Base-by-base conservation (phyloP, 371 early-diverging fungal genomes). In the Apophysomyces variabilis region DNA sequence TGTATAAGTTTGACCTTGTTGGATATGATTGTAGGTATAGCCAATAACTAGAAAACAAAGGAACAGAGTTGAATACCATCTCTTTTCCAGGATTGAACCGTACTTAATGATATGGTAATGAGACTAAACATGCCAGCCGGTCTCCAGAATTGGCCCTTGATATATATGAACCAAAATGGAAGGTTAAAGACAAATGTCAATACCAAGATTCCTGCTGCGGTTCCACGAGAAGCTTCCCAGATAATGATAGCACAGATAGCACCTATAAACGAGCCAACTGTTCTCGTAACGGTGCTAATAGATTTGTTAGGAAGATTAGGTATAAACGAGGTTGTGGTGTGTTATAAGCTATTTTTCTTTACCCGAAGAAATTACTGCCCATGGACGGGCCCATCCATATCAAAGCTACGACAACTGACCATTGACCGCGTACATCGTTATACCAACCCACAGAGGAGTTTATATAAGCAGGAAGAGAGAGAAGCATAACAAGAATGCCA, bases 371-470 rank as follows among this genome's bases (percentile, higher is more conserved):
- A 43, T 73, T 79, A 50, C 82, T 82, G 7, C 82, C 82, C 1
- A 79, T 75, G 7, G 76, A 76, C 1, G 82, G 79, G 14, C 82
- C 82, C 82, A 82, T 82, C 82, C 82, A 82, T 41, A 82, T 77
- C 26, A 82, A 39, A 0, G 78, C 82, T n/a, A 78, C 78, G 0
- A 82, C 76, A 12, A 69, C 73, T 4, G 82, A 72, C 82, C 82
- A 82, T 63, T 82, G 78, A 4, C 79, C 82, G 36, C 76, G 66
- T 14, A 65, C 71, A 26, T 69, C 67, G 4, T 62, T 68, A 60
- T 79, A 82, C 82, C 82, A 82, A 4, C 35, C 45, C 12, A 65
- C 58, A 0, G 79, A 77, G 0, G 61, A 54, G 35, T 75, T 73
- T 9, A 82, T 37, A 59, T 79, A 82, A 2, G 62, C 79, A 26